These are phyloP conservation scores for Globisporangium okanoganense DNA, from an alignment of 352 stramenopile genomes.

Conservation along the genomic window DNA sequence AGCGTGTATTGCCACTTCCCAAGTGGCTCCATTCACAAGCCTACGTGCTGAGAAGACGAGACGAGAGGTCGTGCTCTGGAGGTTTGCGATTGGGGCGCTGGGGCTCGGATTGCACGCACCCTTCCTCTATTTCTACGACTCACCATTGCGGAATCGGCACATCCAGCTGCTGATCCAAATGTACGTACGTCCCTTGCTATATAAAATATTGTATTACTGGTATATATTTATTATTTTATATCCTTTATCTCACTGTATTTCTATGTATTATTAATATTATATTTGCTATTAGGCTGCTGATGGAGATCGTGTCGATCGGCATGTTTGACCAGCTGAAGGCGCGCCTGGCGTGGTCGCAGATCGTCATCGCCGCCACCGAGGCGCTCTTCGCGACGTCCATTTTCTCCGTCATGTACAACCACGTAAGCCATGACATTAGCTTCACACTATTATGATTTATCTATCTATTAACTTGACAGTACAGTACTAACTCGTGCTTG, in stretches of 20 bases:
- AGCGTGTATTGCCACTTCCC: constrained; percentile 7
- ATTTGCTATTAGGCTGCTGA: constrained; percentile 13
- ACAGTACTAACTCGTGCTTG: neutral
- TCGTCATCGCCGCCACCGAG: constrained; percentile 22
- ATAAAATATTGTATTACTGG: too few species aligned
- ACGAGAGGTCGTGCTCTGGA: constrained; percentile 11
- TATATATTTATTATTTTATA: too few species aligned
- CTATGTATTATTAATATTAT: neutral
- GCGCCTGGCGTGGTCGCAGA: constrained; percentile 15
- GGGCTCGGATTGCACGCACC: neutral
- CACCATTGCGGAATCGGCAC: neutral
- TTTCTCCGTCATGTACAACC: constrained; percentile 35
- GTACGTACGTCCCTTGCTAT: constrained; percentile 15
- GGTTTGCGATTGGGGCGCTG: constrained; percentile 1
- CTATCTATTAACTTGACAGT: neutral
- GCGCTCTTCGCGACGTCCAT: constrained; percentile 21
- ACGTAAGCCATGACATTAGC: constrained; percentile 11
- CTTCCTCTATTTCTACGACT: constrained; percentile 6
- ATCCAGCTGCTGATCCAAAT: constrained; percentile 17
- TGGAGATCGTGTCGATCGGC: constrained; percentile 23
- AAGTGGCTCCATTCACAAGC: neutral
- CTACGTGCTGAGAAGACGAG: neutral
- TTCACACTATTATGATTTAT: neutral
- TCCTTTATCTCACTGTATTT: too few species aligned
- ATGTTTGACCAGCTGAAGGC: constrained; percentile 13